A percentile compares a stretch with the other conserved stretches of the same genome.
Conservation (phyloP, 2,329 filamentous ascomycete genomes). For the Neophaeococcomyces aloes region DNA sequence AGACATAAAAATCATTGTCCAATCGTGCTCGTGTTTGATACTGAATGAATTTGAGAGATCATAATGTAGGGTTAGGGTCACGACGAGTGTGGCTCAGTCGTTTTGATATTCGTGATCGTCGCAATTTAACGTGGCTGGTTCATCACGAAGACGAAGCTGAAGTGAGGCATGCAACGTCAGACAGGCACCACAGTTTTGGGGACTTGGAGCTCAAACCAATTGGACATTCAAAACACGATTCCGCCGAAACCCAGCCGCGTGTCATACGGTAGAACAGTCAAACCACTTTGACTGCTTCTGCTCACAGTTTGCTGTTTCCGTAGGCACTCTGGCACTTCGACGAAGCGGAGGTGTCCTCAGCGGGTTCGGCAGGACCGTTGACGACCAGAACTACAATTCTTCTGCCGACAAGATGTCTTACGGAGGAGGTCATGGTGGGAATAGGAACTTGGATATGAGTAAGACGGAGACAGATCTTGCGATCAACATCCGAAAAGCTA, state of each 20-base stretch:
- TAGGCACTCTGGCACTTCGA: neutral
- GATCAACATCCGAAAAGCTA: constrained; percentile 58
- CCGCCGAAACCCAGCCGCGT: constrained; percentile 5
- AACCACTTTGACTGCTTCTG: neutral
- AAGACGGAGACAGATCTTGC: constrained; percentile 52
- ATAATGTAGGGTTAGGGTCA: no score
- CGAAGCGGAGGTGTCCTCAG: constrained; percentile 12
- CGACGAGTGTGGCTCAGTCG: no score
- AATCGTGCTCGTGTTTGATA: no score
- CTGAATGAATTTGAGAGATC: no score
- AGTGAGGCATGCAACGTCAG: neutral
- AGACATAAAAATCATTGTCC: no score
- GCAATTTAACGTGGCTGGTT: neutral
- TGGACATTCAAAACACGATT: neutral
- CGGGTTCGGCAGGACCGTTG: constrained; percentile 17
- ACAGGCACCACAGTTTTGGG: neutral
- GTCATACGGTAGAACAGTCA: neutral
- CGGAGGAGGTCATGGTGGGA: constrained; percentile 12
- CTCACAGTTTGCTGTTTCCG: neutral
- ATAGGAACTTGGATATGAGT: constrained; percentile 19
- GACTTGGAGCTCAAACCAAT: no score
- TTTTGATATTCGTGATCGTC: no score
- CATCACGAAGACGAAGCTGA: neutral
- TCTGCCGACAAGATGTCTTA: constrained; percentile 18
- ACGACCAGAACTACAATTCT: constrained; percentile 10